Evolutionary conservation across 257 asterid genomes (phyloP).

Genomic region (Cynanchum wilfordii): DNA sequence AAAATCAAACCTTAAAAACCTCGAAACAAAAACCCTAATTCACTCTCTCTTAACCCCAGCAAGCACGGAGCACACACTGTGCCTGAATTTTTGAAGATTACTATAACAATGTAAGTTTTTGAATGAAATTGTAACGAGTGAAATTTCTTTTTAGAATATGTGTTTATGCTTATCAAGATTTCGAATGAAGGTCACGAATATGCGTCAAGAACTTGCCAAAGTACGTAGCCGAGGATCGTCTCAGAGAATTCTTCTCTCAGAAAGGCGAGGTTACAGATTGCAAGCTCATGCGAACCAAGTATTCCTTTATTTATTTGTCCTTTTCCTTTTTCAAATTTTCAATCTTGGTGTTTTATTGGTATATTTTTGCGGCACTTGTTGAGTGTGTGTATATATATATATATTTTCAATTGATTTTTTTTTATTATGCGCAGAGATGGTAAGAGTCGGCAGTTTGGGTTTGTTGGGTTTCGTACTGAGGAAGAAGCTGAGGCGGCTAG

Average conservation of each 20-base stretch:
- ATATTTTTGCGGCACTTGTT: neutral
- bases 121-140: neutral
- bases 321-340: neutral
- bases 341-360: neutral
- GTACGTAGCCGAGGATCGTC: constrained; percentile 66
- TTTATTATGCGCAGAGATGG: constrained; percentile 61
- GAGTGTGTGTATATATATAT: neutral
- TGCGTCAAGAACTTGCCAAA: constrained; percentile 87
- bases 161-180: neutral
- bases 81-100: neutral
- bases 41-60: neutral
- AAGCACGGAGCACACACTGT: neutral
- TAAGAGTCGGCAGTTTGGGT: constrained; percentile 82
- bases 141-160: neutral
- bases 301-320: neutral
- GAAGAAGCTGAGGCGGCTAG: constrained; percentile 67
- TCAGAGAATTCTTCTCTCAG: constrained; percentile 77
- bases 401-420: neutral
- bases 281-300: constrained; percentile 90
- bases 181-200: constrained; percentile 58
- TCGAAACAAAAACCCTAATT: neutral
- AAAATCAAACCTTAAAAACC: neutral
- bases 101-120: neutral
- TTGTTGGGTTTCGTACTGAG: constrained; percentile 73
- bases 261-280: constrained; percentile 95